Conservation (phyloP, 495 filamentous ascomycete genomes). For the Pseudotulostoma volvatum region DNA sequence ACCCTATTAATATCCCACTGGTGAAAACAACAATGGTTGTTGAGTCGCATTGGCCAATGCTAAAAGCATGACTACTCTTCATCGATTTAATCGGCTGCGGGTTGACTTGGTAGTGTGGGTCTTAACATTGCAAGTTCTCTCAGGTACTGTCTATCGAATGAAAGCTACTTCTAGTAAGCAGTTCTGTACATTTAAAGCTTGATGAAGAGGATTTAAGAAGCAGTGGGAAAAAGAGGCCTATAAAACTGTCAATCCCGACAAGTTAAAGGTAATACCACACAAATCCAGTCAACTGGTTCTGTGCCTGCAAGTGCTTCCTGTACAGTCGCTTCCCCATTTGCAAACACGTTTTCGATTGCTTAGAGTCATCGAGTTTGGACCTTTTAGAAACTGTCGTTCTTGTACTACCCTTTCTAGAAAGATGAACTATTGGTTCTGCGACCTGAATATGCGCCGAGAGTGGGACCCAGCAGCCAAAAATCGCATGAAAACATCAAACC, state of each 20-base stretch:
- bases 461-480: background rate
- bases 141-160: constrained; percentile 3
- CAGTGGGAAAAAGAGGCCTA: constrained; percentile 2
- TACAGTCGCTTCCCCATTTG: constrained; percentile 4
- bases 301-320: constrained; percentile 4
- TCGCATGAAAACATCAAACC: background rate
- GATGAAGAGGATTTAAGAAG: constrained; percentile 3
- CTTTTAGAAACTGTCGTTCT: constrained; percentile 1
- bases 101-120: constrained; percentile 1
- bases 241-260: constrained; percentile 2
- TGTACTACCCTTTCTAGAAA: constrained; percentile 3
- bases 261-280: constrained; percentile 4
- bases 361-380: constrained; percentile 2
- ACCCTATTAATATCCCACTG: background rate
- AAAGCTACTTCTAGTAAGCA: constrained; percentile 1
- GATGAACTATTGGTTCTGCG: constrained; percentile 3
- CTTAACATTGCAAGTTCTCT: background rate
- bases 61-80: constrained; percentile 2
- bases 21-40: constrained; percentile 1
- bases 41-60: constrained; percentile 1
- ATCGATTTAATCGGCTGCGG: constrained; percentile 1
- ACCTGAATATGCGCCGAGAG: constrained; percentile 3
- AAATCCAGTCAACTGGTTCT: constrained; percentile 3
- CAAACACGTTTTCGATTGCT: constrained; percentile 5
- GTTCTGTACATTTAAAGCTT: constrained; percentile 5